A percentile compares a stretch with the other conserved stretches of the same genome.
These are phyloP conservation scores for Cicer chorassanicum DNA, from an alignment of 306 rosid genomes.

Conservation along the genomic window DNA sequence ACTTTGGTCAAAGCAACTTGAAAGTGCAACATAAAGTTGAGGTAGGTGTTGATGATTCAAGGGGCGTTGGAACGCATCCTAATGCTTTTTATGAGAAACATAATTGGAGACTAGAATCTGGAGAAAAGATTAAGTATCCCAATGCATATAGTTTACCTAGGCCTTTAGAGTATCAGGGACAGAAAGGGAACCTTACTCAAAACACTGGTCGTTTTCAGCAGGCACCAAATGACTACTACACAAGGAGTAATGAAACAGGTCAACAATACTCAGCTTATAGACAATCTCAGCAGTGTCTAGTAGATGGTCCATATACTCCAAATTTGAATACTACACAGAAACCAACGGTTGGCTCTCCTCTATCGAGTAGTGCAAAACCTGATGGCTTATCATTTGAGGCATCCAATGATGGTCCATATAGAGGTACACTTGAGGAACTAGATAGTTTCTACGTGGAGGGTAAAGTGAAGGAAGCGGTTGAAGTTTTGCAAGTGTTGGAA, in stretches of 20 bases:
- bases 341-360: constrained; percentile 45
- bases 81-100: constrained; percentile 38
- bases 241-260: constrained; percentile 17
- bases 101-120: constrained; percentile 41
- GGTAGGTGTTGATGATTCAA: constrained; percentile 34
- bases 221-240: constrained; percentile 2
- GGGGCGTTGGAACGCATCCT: constrained; percentile 30
- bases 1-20: constrained; percentile 14
- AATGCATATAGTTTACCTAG: constrained; percentile 40
- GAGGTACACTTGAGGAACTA: constrained; percentile 62
- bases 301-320: constrained; percentile 42
- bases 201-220: background rate
- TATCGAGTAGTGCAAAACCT: constrained; percentile 43
- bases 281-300: background rate
- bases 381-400: constrained; percentile 42
- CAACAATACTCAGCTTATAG: constrained; percentile 44
- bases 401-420: constrained; percentile 39
- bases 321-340: constrained; percentile 11
- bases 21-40: constrained; percentile 37
- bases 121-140: constrained; percentile 43
- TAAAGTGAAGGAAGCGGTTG: constrained; percentile 47
- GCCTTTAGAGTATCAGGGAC: constrained; percentile 44
- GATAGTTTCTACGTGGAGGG: constrained; percentile 67
- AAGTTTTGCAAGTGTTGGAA: constrained; percentile 25
- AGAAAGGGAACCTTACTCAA: background rate